Evolutionary conservation across 768 basidiomycete genomes (phyloP), one percentile per base, ranked within the genome.

Genomic region (Plicaturopsis crispa): DNA sequence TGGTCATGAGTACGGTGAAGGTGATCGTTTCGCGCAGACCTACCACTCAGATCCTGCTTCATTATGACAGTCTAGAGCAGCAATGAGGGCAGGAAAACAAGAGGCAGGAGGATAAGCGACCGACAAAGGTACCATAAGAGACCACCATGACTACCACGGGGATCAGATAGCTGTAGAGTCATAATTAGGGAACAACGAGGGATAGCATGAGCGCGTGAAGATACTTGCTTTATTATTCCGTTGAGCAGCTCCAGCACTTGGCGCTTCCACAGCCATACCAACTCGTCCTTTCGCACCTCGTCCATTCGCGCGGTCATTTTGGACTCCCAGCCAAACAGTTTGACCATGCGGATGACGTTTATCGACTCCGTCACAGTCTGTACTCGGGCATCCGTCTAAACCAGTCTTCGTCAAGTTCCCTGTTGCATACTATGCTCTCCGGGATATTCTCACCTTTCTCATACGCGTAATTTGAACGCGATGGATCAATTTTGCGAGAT

Each of bases 281-380:
- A 14, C 26, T 28, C 26, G 8, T 28, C 14, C 26, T 28, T 14
- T 14, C 26, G 26, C 26, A 14, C 14, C 8, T 28, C 26, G 8
- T 8, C 26, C 8, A 28, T 28, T 28, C 14, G 8, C 26, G 8
- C 10, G 26, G 8, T 28, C 26, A 28, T 28, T 28, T 28, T 28
- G 10, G 69, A 66, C 66, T 79, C 70, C 48, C 73, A 51, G 14
- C 49, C 72, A 40, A 73, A 75, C 44, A 74, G 57, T 52, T 75
- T 75, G 52, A 73, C 59, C 65, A 75, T 72, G 12, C 72, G 65
- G 8, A 73, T 47, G n/a, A 64, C 55, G 36, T 54, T 55, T 48
- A 68, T 55, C 7, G 56, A 66, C 48, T 74, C 71, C 7, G 66
- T 66, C 36, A 74, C 62, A 2, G 60, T 53, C 36, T 68, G 60